These are phyloP conservation scores for Diaporthe caulivora DNA, from an alignment of 2,329 filamentous ascomycete genomes.

Conservation along the genomic window DNA sequence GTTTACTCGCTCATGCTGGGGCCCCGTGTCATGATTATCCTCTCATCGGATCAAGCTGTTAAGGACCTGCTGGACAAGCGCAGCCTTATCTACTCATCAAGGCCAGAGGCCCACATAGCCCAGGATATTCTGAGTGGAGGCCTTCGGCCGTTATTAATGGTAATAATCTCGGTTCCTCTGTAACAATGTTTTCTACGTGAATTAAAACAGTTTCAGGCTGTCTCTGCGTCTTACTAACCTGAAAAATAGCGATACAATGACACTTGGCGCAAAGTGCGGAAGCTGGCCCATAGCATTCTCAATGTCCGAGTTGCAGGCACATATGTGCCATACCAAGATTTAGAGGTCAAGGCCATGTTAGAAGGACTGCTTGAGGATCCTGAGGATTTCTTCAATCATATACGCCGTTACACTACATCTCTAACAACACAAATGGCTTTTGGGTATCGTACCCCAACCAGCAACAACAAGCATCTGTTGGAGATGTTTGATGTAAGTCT, in stretches of 20 bases:
- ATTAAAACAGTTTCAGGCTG: not conserved
- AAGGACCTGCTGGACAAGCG: not conserved
- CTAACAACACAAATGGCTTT: not conserved
- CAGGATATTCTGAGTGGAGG: not conserved
- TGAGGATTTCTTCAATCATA: not conserved
- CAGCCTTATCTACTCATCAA: not conserved
- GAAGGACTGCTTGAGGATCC: not conserved
- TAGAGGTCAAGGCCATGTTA: not conserved
- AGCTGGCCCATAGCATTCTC: not conserved
- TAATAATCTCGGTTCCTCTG: not conserved
- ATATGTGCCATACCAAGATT: not conserved
- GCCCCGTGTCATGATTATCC: not conserved
- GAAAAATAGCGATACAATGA: not conserved
- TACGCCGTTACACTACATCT: not conserved
- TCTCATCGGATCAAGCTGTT: not conserved
- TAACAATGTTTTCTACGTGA: too few relatives aligned
- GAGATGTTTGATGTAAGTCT: too few relatives aligned
- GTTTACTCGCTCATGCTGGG: not conserved
- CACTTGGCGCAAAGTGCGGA: not conserved
- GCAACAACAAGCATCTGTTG: not conserved
- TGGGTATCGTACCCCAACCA: not conserved
- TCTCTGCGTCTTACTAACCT: not conserved
- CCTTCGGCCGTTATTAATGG: not conserved
- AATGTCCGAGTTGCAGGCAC: not conserved
- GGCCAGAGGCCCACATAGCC: not conserved